Conservation (phyloP, 805 yeast genomes). For the Blastobotrys chiropterorum region DNA sequence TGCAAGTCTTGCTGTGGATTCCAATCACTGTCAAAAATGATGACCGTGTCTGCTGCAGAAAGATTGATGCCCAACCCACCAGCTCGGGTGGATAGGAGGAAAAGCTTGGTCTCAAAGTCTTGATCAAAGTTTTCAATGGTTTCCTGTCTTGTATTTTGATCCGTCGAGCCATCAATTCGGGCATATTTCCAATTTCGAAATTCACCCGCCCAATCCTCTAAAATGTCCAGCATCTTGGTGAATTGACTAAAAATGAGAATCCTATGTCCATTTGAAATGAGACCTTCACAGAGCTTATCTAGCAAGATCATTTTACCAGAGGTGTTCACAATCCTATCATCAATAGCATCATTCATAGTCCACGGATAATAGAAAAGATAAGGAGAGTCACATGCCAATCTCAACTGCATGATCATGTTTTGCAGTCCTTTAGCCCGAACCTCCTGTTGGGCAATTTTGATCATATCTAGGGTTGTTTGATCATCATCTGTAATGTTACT, state of each 20-base stretch:
- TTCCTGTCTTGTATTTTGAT: slow-evolving; percentile 58
- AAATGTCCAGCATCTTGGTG: slow-evolving; percentile 69
- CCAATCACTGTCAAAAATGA: slow-evolving; percentile 97
- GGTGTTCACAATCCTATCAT: slow-evolving; percentile 40
- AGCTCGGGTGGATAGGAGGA: slow-evolving; percentile 82
- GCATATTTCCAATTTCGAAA: slow-evolving; percentile 41
- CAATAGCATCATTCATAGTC: slow-evolving; percentile 39
- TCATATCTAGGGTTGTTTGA: slow-evolving; percentile 13
- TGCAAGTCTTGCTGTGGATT: slow-evolving; percentile 95
- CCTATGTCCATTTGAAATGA: slow-evolving; percentile 53
- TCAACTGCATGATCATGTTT: slow-evolving; percentile 74
- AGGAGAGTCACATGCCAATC: slow-evolving; percentile 83
- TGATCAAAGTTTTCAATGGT: slow-evolving; percentile 51
- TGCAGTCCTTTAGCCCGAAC: slow-evolving; percentile 49
- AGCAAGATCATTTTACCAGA: slow-evolving; percentile 72
- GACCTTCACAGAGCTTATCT: slow-evolving; percentile 50
- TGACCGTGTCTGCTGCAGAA: slow-evolving; percentile 98
- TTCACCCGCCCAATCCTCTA: slow-evolving; percentile 68
- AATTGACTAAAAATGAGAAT: slow-evolving; percentile 84
- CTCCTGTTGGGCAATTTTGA: slow-evolving; percentile 31
- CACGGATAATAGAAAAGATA: slow-evolving; percentile 79
- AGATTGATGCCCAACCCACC: slow-evolving; percentile 97
- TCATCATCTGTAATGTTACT: neutral
- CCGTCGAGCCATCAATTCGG: slow-evolving; percentile 71
- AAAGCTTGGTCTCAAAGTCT: slow-evolving; percentile 39